phyloP scores from a whole-genome alignment of 345 rosid species.

The Aquilaria malaccensis region DNA sequence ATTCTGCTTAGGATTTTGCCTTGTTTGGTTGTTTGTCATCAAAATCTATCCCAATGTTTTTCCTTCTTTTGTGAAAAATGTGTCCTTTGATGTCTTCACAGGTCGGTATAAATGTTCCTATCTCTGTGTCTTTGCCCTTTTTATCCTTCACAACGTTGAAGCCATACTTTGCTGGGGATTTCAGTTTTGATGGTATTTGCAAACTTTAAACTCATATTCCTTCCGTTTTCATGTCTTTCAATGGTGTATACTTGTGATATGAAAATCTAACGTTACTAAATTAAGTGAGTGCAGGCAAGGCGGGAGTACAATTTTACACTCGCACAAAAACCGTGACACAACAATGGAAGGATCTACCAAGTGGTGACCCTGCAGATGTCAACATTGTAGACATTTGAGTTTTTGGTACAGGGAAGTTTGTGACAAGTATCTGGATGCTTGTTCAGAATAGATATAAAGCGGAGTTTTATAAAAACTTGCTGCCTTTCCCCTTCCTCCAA shows the following conservation, averaged over 20 bases:
- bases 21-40: not conserved
- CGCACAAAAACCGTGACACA: constrained; percentile 45
- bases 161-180: constrained; percentile 44
- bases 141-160: constrained; percentile 32
- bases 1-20: not conserved
- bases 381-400: constrained; percentile 7
- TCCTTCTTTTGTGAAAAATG: not conserved
- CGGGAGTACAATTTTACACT: constrained; percentile 47
- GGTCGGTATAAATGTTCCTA: constrained; percentile 55
- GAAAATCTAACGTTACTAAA: not conserved
- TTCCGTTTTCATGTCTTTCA: not conserved
- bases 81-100: constrained; percentile 10
- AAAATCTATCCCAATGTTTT: not conserved
- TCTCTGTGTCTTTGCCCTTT: constrained; percentile 36
- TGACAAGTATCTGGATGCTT: no score
- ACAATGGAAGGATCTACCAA: constrained; percentile 37
- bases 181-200: constrained; percentile 40
- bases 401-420: not conserved
- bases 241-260: not conserved
- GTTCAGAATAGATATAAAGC: not conserved
- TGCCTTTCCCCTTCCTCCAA: not conserved
- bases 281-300: constrained; percentile 32
- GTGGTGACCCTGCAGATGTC: constrained; percentile 15
- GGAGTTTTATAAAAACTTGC: not conserved
- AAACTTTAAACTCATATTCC: not conserved